A percentile compares a stretch with the other conserved stretches of the same genome.
Evolutionary conservation across 1,284 basidiomycete species (phyloP).

Genomic region (Abortiporus biennis): DNA sequence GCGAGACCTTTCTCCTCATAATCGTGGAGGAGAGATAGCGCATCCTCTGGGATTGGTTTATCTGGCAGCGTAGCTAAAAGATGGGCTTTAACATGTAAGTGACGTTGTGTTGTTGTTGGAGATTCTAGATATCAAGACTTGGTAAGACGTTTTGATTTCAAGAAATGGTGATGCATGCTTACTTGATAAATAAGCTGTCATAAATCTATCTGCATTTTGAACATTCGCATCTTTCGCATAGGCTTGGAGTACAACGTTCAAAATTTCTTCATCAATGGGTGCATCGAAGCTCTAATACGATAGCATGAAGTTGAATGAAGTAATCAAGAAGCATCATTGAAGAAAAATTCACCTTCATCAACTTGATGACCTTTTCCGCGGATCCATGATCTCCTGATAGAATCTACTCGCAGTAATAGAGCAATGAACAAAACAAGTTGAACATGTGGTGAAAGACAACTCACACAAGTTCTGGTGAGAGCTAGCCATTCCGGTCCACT

Average conservation of each 20-base stretch:
- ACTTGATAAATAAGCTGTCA: constrained; percentile 41
- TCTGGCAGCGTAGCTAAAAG: constrained; percentile 36
- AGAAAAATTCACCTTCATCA: constrained; percentile 45
- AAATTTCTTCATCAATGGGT: constrained; percentile 30
- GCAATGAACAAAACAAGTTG: background rate
- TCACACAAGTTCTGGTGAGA: constrained; percentile 33
- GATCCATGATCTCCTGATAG: constrained; percentile 25
- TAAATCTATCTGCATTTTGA: constrained; percentile 36
- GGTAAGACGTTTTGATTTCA: constrained; percentile 5
- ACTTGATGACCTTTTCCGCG: constrained; percentile 28
- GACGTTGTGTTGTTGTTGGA: constrained; percentile 52
- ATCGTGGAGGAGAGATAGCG: constrained; percentile 55
- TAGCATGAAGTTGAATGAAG: background rate
- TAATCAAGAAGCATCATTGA: background rate
- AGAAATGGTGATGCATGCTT: constrained; percentile 11
- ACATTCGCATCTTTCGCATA: constrained; percentile 45
- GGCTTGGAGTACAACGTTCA: constrained; percentile 41
- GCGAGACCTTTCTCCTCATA: constrained; percentile 55
- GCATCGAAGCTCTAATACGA: constrained; percentile 31
- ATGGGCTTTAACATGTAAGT: constrained; percentile 63
- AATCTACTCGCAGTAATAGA: constrained; percentile 22
- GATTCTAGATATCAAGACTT: no score
- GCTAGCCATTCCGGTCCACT: constrained; percentile 46
- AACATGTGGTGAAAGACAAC: constrained; percentile 9
- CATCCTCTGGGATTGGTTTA: constrained; percentile 43